Evolutionary conservation across 495 filamentous ascomycete genomes (phyloP).

Genomic region (Penicillium samsonianum): DNA sequence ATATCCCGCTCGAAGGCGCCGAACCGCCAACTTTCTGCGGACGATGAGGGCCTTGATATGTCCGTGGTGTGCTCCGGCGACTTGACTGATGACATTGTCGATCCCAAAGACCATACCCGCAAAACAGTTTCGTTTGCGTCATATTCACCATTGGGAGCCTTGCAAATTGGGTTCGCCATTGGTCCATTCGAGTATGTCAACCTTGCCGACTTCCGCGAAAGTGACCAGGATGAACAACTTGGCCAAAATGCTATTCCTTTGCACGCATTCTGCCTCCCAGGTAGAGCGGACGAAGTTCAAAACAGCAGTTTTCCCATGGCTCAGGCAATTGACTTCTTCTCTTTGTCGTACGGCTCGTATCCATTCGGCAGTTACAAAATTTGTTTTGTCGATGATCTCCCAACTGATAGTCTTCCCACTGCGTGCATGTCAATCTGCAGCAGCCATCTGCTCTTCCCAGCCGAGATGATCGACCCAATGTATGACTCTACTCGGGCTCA

Average conservation of each 20-base stretch:
- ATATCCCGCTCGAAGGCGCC: slow-evolving; percentile 24
- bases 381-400: slow-evolving; percentile 88
- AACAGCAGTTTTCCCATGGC: slow-evolving; percentile 80
- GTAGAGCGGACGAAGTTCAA: slow-evolving; percentile 71
- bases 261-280: slow-evolving; percentile 87
- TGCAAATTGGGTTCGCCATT: slow-evolving; percentile 87
- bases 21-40: slow-evolving; percentile 52
- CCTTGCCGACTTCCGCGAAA: slow-evolving; percentile 82
- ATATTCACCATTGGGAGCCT: slow-evolving; percentile 68
- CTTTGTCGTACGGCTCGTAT: slow-evolving; percentile 79
- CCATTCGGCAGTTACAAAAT: slow-evolving; percentile 87
- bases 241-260: slow-evolving; percentile 80
- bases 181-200: slow-evolving; percentile 95
- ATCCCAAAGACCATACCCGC: slow-evolving; percentile 70
- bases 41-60: slow-evolving; percentile 85
- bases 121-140: slow-evolving; percentile 83
- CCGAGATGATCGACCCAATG: slow-evolving; percentile 78
- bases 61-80: slow-evolving; percentile 88
- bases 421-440: slow-evolving; percentile 86
- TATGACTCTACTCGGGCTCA: slow-evolving; percentile 74
- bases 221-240: slow-evolving; percentile 86
- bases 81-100: slow-evolving; percentile 75
- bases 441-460: slow-evolving; percentile 78
- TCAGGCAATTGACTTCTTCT: slow-evolving; percentile 82
- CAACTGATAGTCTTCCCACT: slow-evolving; percentile 69